A percentile compares a stretch with the other conserved stretches of the same genome.
phyloP scores from a whole-genome alignment of 345 rosid genomes.

The Physaria fendleri region DNA sequence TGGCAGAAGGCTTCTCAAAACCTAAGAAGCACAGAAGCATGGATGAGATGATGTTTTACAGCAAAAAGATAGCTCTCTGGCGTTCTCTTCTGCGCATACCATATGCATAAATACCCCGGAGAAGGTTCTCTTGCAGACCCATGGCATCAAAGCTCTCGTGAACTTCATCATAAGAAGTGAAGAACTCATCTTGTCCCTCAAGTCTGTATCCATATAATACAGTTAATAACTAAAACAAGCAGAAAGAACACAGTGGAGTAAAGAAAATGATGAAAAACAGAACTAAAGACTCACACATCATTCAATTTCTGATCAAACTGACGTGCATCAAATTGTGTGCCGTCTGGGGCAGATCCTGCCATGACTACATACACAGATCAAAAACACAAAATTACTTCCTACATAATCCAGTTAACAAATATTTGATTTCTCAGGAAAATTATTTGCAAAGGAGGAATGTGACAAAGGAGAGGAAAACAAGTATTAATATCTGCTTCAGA shows the following conservation, averaged over 20 bases:
- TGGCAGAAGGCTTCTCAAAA: slow-evolving; percentile 97
- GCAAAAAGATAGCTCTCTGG: neutral
- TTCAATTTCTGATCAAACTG: slow-evolving; percentile 69
- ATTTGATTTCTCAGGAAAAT: too few relatives aligned
- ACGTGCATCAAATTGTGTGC: slow-evolving; percentile 66
- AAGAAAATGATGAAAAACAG: too few relatives aligned
- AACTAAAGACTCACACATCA: slow-evolving; percentile 55
- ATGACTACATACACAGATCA: too few relatives aligned
- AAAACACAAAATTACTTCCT: too few relatives aligned
- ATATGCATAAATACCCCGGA: slow-evolving; percentile 89
- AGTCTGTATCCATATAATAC: slow-evolving; percentile 36
- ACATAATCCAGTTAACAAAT: too few relatives aligned
- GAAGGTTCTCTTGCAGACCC: slow-evolving; percentile 79
- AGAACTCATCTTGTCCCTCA: slow-evolving; percentile 56
- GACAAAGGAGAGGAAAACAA: too few relatives aligned
- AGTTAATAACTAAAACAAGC: too few relatives aligned
- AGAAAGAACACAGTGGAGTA: too few relatives aligned
- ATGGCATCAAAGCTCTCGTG: slow-evolving; percentile 77
- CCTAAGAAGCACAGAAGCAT: slow-evolving; percentile 38
- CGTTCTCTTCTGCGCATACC: too few relatives aligned
- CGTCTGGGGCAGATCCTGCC: slow-evolving; percentile 65
- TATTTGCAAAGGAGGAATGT: too few relatives aligned
- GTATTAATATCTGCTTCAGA: too few relatives aligned
- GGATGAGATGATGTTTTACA: neutral
- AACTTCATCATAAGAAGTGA: slow-evolving; percentile 74